Conservation (phyloP, 208 protist genomes). For the Leishmania lainsoni region DNA sequence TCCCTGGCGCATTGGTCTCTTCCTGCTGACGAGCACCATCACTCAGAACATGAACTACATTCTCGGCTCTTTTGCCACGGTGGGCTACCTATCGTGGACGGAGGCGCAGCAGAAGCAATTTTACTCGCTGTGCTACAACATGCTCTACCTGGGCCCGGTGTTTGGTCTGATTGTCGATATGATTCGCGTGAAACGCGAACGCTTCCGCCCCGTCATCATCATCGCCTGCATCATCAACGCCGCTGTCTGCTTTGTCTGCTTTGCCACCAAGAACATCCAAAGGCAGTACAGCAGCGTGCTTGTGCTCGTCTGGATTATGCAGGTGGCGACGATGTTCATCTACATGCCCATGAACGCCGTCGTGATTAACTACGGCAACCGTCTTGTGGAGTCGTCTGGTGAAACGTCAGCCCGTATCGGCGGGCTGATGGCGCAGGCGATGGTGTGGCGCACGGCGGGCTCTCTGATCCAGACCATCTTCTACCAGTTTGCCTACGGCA, state of each 20-base stretch:
- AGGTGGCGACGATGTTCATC: constrained; percentile 41
- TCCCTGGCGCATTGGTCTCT: constrained; percentile 39
- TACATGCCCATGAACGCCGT: constrained; percentile 43
- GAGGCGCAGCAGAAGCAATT: constrained; percentile 18
- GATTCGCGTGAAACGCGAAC: constrained; percentile 28
- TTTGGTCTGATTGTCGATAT: constrained; percentile 40
- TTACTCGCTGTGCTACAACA: constrained; percentile 27
- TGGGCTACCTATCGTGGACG: constrained; percentile 16
- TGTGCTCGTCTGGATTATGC: constrained; percentile 25
- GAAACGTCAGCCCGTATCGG: constrained; percentile 39
- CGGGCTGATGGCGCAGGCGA: constrained; percentile 44
- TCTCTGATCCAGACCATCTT: constrained; percentile 30
- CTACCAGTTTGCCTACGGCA: constrained; percentile 6
- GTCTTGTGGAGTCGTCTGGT: constrained; percentile 14
- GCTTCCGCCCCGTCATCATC: constrained; percentile 38
- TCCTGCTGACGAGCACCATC: constrained; percentile 34
- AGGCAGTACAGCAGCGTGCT: constrained; percentile 10
- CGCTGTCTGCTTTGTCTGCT: constrained; percentile 30
- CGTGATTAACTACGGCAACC: constrained; percentile 36
- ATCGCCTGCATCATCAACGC: constrained; percentile 30
- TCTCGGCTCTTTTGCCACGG: not conserved
- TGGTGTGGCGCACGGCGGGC: constrained; percentile 37
- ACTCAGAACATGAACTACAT: constrained; percentile 40
- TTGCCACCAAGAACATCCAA: constrained; percentile 8
- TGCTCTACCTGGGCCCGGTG: constrained; percentile 36